A percentile compares a stretch with the other conserved stretches of the same genome.
Conservation (phyloP, 2,329 filamentous ascomycete genomes). For the Venturia asperata region DNA sequence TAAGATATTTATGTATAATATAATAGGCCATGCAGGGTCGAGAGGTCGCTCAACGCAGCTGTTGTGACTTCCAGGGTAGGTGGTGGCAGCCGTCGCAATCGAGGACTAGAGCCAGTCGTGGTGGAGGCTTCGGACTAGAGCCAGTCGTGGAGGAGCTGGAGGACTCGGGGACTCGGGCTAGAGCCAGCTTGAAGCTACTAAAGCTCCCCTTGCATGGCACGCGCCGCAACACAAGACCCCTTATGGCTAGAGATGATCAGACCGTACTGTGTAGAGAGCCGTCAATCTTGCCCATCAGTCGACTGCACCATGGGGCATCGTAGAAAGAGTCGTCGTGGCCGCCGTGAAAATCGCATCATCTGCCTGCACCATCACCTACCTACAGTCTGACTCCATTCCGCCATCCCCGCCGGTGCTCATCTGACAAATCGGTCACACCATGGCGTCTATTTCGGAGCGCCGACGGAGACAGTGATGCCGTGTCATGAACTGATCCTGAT, state of each 20-base stretch:
- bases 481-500: too few relatives aligned
- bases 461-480: too few relatives aligned
- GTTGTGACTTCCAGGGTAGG: too few relatives aligned
- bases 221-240: not conserved
- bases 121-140: too few relatives aligned
- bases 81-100: not conserved
- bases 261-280: too few relatives aligned
- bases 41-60: not conserved
- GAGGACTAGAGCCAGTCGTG: not conserved
- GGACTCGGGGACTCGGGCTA: too few relatives aligned
- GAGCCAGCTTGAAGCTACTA: too few relatives aligned
- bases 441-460: not conserved
- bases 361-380: not conserved
- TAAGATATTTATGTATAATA: too few relatives aligned
- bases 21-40: not conserved
- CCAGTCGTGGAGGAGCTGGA: too few relatives aligned
- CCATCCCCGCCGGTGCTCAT: not conserved
- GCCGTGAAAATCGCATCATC: not conserved
- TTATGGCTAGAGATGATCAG: too few relatives aligned
- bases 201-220: not conserved
- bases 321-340: not conserved
- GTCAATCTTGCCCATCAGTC: not conserved
- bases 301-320: not conserved
- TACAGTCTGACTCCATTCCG: not conserved
- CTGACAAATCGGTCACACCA: not conserved